Base-by-base conservation (phyloP, 1,284 basidiomycete species). In the Ustilago nuda region DNA sequence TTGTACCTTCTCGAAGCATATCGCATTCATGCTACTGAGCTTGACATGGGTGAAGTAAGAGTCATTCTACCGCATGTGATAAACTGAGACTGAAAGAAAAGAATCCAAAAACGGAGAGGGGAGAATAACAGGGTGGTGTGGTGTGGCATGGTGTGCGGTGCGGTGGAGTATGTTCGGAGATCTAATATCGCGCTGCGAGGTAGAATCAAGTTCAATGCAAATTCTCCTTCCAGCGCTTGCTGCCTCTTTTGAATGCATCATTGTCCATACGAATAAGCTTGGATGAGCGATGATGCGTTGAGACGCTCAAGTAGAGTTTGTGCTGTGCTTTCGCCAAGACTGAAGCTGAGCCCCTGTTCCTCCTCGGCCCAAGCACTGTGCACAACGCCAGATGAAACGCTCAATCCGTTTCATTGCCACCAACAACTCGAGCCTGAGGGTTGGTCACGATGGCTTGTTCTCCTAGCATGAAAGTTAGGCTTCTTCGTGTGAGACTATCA, bases 121-220 rank as follows among this genome's bases (percentile, higher is more conserved):
- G 32, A 19, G 11, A 33, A 13, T 17, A 46, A 35, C 4, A 19
- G 23, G 41, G 64, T 56, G 53, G 64, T 55, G 57, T 61, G 64
- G 32, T 41, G 54, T 27, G 48, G 32, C 48, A n/a, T 39, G 52
- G 41, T 46, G 15, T n/a, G 57, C 56, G 64, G 39, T 41, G 54
- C 13, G 48, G 32, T 48, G 27, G n/a, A 43, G 41, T 46, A 8
- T n/a, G 19, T 57, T 56, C 60, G 60, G 66, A 68, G 66, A 68
- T 68, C 56, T 45, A 68, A 68, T 30, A 58, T 45, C 12, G 33
- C 45, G n/a, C 52, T 69, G 66, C 66, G 57, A 30, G 33, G 61
- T 69, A 69, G 66, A 69, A 60, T 69, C 56, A 52, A 56, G 56
- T 53, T 63, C 56, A 69, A 63, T 45, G 56, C 45, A 54, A 65